Base-by-base conservation (phyloP, 257 asterid species). In the Gentiana straminea region DNA sequence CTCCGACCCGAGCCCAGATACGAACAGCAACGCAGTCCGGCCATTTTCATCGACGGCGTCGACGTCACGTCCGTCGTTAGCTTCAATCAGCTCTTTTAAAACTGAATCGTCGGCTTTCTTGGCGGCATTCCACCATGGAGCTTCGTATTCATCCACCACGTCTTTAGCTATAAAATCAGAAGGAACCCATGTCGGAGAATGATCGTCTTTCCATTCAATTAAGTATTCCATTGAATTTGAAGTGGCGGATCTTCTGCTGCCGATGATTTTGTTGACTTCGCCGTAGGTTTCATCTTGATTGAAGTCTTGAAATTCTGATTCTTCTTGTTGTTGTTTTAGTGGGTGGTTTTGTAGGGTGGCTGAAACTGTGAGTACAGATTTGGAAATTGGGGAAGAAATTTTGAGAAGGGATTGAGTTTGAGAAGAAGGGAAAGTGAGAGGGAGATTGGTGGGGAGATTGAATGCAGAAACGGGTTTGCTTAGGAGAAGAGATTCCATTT, bases 71-170 rank as follows among this genome's bases (percentile, higher is more conserved):
- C 79, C 95, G 66, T 79, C 86, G 51, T 60, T 70, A 49, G 82
- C 65, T 2, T 73, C 85, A 7, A 91, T 57, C 2, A 91, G 59
- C 32, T 57, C 46, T 62, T 48, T 43, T 15, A 91, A 67, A 0
- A 83, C 83, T 5, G 74, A 62, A 39, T 60, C 89, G 64, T 87
- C 95, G 13, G 84, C 81, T 63, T 91, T 87, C 68, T 78, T 83
- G 37, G 84, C 94, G 35, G 92, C 96, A 51, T 68, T 82, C 98
- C 98, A 91, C 98, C 96, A 91, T 10, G 95, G 86, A 1, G 92
- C 79, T 50, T 91, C 96, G 71, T 79, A 91, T 70, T 91, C 98
- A 15, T 95, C 74, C 0, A 91, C 82, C 45, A 91, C 95, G 61
- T 91, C 96, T 12, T 58, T 71, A 52, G 98, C 96, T 1, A 87